Evolutionary conservation across 371 early-diverging fungal species (phyloP).

Genomic region (Lichtheimia corymbifera): DNA sequence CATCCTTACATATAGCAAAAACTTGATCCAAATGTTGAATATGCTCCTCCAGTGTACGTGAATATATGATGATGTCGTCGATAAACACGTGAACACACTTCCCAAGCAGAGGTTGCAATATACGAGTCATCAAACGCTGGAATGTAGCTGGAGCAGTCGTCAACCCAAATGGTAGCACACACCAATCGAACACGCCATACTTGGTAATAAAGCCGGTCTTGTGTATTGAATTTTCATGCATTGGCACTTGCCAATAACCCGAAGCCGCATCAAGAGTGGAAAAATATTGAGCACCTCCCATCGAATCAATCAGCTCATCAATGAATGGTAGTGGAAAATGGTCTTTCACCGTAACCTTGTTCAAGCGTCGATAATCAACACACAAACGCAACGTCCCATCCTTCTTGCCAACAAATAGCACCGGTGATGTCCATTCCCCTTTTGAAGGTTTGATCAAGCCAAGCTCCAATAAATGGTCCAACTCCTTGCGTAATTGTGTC

Average conservation of each 20-base stretch:
- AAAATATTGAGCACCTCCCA: constrained; percentile 28
- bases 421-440: constrained; percentile 34
- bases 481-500: not conserved
- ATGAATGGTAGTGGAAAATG: constrained; percentile 37
- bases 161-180: constrained; percentile 53
- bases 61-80: constrained; percentile 52
- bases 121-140: constrained; percentile 19
- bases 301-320: constrained; percentile 23
- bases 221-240: constrained; percentile 10
- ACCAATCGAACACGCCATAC: constrained; percentile 45
- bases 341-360: constrained; percentile 34
- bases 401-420: constrained; percentile 50
- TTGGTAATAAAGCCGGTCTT: constrained; percentile 41
- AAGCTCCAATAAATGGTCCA: constrained; percentile 15
- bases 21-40: constrained; percentile 29
- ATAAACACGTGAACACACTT: constrained; percentile 38
- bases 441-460: constrained; percentile 14
- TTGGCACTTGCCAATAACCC: constrained; percentile 46
- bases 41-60: constrained; percentile 35
- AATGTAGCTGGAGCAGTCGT: constrained; percentile 38
- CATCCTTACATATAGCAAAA: constrained; percentile 26
- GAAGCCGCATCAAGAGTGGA: constrained; percentile 35
- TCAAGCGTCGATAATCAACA: constrained; percentile 49
- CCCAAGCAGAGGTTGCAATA: constrained; percentile 6
- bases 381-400: constrained; percentile 39